phyloP scores from a whole-genome alignment of 164 flowering plant genomes.

The Liriodendron chinense region DNA sequence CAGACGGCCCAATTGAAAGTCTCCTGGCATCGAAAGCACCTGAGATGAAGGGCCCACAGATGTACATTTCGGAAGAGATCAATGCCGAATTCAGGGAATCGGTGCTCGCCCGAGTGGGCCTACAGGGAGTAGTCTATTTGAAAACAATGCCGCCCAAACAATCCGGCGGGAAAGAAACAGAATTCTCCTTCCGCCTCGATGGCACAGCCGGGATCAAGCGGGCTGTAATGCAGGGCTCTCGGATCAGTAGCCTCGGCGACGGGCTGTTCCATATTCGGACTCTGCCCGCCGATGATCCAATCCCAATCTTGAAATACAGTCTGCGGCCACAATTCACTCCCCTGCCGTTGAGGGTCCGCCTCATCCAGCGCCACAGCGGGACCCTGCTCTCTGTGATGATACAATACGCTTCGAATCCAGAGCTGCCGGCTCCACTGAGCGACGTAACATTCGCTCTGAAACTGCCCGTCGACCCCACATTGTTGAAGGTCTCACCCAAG shows the following conservation, averaged over 20 bases:
- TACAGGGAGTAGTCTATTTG: conserved; percentile 71
- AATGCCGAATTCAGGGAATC: conserved; percentile 90
- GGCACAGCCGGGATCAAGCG: conserved; percentile 72
- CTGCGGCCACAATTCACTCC: conserved; percentile 78
- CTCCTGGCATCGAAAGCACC: conserved; percentile 54
- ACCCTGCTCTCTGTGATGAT: conserved; percentile 91
- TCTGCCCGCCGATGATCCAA: conserved; percentile 58
- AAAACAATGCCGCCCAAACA: conserved; percentile 70
- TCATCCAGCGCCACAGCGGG: conserved; percentile 76
- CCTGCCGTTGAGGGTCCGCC: conserved; percentile 79
- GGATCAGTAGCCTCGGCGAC: conserved; percentile 77
- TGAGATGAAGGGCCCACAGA: conserved; percentile 92
- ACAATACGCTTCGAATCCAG: conserved; percentile 84
- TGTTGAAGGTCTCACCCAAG: conserved; percentile 88
- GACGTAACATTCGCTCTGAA: conserved; percentile 77
- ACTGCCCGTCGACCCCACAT: conserved; percentile 77
- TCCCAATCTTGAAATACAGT: conserved; percentile 79
- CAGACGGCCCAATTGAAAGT: conserved; percentile 61
- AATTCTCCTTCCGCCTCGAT: conserved; percentile 85
- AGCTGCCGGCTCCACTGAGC: conserved; percentile 57
- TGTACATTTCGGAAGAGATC: conserved; percentile 73
- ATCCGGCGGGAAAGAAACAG: conserved; percentile 66
- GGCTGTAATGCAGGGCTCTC: conserved; percentile 63
- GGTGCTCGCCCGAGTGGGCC: conserved; percentile 77
- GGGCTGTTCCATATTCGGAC: conserved; percentile 88